Evolutionary conservation across 306 rosid genomes (phyloP).

Genomic region (Trifolium fragiferum): DNA sequence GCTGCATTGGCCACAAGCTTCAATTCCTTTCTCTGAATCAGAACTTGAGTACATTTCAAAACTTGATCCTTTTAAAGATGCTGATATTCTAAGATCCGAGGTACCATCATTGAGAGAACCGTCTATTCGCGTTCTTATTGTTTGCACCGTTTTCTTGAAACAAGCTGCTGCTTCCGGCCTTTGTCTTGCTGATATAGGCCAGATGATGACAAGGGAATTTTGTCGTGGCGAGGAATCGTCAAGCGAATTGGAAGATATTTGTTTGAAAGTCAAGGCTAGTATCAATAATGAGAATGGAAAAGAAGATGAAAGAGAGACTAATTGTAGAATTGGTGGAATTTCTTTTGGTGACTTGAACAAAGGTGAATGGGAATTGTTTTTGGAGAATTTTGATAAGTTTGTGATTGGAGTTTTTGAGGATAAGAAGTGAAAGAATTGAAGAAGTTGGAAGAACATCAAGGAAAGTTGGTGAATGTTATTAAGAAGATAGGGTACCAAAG

Average conservation of each 20-base stretch:
- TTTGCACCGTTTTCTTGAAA: conserved; percentile 85
- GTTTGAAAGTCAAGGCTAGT: conserved; percentile 58
- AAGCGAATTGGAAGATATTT: conserved; percentile 66
- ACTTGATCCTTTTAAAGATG: conserved; percentile 83
- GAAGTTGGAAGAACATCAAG: conserved; percentile 56
- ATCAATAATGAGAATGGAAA: conserved; percentile 30
- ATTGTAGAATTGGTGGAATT: conserved; percentile 50
- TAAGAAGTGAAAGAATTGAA: conserved; percentile 51
- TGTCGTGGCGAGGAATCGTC: conserved; percentile 54
- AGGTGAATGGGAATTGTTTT: conserved; percentile 69
- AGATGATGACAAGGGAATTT: conserved; percentile 77
- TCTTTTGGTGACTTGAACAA: conserved; percentile 70
- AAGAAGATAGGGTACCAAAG: conserved; percentile 27
- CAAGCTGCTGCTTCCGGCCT: conserved; percentile 68
- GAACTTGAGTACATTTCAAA: conserved; percentile 74
- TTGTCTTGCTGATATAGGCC: conserved; percentile 78
- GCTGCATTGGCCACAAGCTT: conserved; percentile 98
- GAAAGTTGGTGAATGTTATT: conserved; percentile 48
- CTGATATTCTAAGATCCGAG: conserved; percentile 65
- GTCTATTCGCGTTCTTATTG: conserved; percentile 72
- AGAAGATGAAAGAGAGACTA: conserved; percentile 35
- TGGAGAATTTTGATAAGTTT: conserved; percentile 62
- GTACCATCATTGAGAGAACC: conserved; percentile 72
- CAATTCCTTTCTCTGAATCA: conserved; percentile 70
- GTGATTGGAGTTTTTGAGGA: conserved; percentile 53